phyloP scores from a whole-genome alignment of 2,329 filamentous ascomycete species.

The Paramyrothecium roridum region DNA sequence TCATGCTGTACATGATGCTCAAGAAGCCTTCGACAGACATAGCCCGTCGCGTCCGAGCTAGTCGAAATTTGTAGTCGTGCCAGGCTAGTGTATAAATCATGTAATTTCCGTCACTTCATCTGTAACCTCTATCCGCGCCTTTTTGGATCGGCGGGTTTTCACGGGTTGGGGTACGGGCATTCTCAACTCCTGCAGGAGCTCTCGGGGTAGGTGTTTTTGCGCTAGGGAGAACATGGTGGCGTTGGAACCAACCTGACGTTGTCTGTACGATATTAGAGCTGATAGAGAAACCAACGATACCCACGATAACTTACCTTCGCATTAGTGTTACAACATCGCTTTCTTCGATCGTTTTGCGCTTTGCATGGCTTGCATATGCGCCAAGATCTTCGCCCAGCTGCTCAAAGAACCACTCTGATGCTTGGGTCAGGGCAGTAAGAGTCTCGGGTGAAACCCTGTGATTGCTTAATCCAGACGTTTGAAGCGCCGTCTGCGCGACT shows the following conservation, averaged over 20 bases:
- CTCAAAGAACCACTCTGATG: slow-evolving; percentile 90
- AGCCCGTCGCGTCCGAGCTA: slow-evolving; percentile 70
- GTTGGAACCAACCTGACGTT: slow-evolving; percentile 69
- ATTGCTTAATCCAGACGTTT: slow-evolving; percentile 62
- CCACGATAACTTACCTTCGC: slow-evolving; percentile 62
- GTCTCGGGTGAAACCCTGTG: slow-evolving; percentile 71
- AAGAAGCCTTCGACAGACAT: slow-evolving; percentile 78
- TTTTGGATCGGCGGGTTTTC: slow-evolving; percentile 40
- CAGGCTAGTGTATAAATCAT: slow-evolving; percentile 17
- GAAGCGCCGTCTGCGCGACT: slow-evolving; percentile 67
- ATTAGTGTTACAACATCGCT: slow-evolving; percentile 79
- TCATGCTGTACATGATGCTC: slow-evolving; percentile 96
- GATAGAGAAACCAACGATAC: slow-evolving; percentile 16
- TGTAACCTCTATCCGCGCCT: slow-evolving; percentile 24
- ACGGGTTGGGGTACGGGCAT: slow-evolving; percentile 58
- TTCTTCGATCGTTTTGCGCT: slow-evolving; percentile 81
- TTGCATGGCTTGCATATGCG: slow-evolving; percentile 77
- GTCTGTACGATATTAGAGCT: slow-evolving; percentile 49
- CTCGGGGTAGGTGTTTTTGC: slow-evolving; percentile 75
- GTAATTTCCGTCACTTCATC: slow-evolving; percentile 31
- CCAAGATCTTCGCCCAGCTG: slow-evolving; percentile 77
- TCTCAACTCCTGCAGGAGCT: slow-evolving; percentile 77
- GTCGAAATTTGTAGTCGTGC: slow-evolving; percentile 63
- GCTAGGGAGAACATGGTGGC: slow-evolving; percentile 84
- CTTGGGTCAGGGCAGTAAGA: slow-evolving; percentile 70